Base-by-base conservation (phyloP, 2,329 filamentous ascomycete genomes). In the Aspergillus latus region DNA sequence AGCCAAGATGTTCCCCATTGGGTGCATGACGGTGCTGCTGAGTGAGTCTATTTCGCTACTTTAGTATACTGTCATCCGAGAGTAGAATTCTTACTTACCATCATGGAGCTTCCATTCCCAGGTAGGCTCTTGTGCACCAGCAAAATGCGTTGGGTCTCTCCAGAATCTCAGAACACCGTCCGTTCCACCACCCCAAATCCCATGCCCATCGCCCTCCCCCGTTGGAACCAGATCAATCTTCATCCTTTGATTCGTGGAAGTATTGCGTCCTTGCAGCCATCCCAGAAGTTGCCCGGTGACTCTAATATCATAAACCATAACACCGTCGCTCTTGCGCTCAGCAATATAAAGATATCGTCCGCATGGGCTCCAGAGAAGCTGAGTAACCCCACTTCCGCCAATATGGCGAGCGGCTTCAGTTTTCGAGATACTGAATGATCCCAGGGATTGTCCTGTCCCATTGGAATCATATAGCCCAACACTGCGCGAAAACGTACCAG, bases 221-320 rank as follows among this genome's bases (percentile, higher is more conserved):
- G 65, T 61, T 30, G 68, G 49, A 11, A 75, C 72, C 4, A 86
- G 63, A 66, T 86, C 82, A 29, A 85, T 75, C 2, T 79, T 78
- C 56, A 87, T 66, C n/a, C 78, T 76, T 69, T 86, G 83, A 48
- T 81, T 81, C 1, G 82, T 84, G 5, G 69, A 48, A 1, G 77
- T 74, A 8, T 71, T 72, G 44, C 78, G 73, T 15, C 76, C 76
- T 47, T 72, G 68, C 46, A 85, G 71, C 68, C 78, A 80, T 1
- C 76, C 78, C 3, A 87, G 68, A 28, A 80, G 67, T 52, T 79
- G 74, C 0, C 78, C 76, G 1, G 78, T 79, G n/a, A 79, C 78
- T 13, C 85, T 76, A 28, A 85, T 78, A 64, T 88, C 85, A 64
- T 83, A 87, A 9, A 87, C 72, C 44, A 82, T 70, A 1, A 86